phyloP scores from a whole-genome alignment of 306 rosid genomes.

The Dryas drummondii region DNA sequence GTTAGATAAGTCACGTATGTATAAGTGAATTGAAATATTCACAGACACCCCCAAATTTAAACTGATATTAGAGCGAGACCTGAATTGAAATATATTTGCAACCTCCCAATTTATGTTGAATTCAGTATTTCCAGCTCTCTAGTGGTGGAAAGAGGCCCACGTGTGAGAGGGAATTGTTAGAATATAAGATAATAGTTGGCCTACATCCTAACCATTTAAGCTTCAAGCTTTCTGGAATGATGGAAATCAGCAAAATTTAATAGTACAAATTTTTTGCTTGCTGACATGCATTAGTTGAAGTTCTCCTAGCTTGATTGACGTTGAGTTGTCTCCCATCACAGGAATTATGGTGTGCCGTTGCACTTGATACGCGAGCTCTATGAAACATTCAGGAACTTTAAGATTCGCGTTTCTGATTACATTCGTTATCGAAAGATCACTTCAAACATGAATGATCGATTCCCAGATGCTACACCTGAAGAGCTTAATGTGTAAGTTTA shows the following conservation, averaged over 20 bases:
- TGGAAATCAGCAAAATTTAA: background rate
- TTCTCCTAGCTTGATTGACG: slow-evolving; percentile 16
- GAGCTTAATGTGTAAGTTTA: slow-evolving; percentile 86
- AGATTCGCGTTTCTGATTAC: slow-evolving; percentile 81
- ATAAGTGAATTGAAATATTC: too few relatives aligned
- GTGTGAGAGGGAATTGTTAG: background rate
- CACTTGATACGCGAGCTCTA: slow-evolving; percentile 97
- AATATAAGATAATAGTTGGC: background rate
- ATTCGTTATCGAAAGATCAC: slow-evolving; percentile 93
- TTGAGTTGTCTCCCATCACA: slow-evolving; percentile 29
- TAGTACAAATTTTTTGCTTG: background rate
- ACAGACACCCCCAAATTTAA: too few relatives aligned
- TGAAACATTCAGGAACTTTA: slow-evolving; percentile 97
- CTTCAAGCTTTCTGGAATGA: background rate
- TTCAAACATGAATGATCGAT: slow-evolving; percentile 97
- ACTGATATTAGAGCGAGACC: too few relatives aligned
- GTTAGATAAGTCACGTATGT: background rate
- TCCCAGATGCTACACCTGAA: slow-evolving; percentile 96
- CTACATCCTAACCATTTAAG: background rate
- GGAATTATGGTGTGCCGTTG: slow-evolving; percentile 93
- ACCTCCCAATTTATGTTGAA: background rate
- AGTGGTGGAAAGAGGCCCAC: background rate
- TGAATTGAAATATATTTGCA: too few relatives aligned
- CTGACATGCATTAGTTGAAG: background rate
- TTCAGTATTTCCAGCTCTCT: background rate